Evolutionary conservation across 192 early-diverging fungal species (phyloP).

Genomic region (Mortierella hygrophila): DNA sequence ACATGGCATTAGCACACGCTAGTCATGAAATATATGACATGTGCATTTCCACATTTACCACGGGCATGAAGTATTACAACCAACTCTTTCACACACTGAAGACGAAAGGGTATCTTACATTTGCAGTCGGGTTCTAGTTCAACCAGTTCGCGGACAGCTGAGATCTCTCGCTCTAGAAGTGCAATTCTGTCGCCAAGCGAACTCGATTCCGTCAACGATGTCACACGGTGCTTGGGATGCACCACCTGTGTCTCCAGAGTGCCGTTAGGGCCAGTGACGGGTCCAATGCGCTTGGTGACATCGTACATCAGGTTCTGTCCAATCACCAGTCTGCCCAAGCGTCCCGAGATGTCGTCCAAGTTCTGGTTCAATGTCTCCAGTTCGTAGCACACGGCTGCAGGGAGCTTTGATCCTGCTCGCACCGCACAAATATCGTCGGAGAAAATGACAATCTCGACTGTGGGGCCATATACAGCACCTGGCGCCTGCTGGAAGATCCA

Average conservation of each 20-base stretch:
- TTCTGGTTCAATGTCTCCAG: constrained; percentile 39
- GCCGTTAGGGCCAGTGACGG: constrained; percentile 16
- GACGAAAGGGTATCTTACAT: constrained; percentile 62
- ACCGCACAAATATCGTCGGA: constrained; percentile 32
- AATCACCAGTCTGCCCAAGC: constrained; percentile 22
- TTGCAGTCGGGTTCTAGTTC: constrained; percentile 88
- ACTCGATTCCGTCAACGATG: constrained; percentile 33
- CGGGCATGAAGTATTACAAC: background rate
- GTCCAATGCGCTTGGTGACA: constrained; percentile 48
- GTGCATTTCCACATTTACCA: background rate
- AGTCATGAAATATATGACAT: background rate
- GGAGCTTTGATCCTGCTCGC: constrained; percentile 27
- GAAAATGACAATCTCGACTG: constrained; percentile 44
- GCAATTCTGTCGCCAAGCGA: constrained; percentile 40
- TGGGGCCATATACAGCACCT: constrained; percentile 27
- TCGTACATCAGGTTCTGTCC: constrained; percentile 51
- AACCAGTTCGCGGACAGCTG: constrained; percentile 72
- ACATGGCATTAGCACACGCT: background rate
- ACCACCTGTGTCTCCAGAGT: constrained; percentile 8
- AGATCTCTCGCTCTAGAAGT: constrained; percentile 70
- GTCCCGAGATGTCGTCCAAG: constrained; percentile 22
- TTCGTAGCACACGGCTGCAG: constrained; percentile 37
- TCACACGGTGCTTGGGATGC: constrained; percentile 24
- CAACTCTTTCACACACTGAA: background rate
- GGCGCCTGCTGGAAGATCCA: constrained; percentile 53